Percentiles rank a stretch among this genome's conserved stretches.
Evolutionary conservation across 139 green algal genomes (phyloP).

Genomic region (Chlamydomonas applanata): DNA sequence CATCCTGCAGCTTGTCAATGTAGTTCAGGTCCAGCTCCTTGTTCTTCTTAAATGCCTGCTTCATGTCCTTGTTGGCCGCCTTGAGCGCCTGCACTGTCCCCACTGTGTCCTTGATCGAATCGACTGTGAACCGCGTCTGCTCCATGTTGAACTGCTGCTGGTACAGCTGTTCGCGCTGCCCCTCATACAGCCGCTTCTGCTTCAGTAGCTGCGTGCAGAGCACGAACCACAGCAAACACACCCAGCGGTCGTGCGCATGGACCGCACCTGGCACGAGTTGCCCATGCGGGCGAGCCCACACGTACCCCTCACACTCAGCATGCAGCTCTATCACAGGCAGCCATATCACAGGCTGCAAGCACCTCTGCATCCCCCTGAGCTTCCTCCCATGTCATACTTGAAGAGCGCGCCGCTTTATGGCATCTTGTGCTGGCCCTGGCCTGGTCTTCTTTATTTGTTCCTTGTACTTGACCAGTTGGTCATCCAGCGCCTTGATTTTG

Average conservation of each 20-base stretch:
- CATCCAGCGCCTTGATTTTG: conserved; percentile 94
- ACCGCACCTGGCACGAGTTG: too few species aligned
- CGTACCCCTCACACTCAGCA: too few species aligned
- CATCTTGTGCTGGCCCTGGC: conserved; percentile 87
- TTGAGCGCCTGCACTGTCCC: conserved; percentile 62
- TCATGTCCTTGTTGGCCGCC: conserved; percentile 84
- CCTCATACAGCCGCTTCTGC: conserved; percentile 94
- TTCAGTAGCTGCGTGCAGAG: conserved; percentile 81
- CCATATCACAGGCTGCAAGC: not conserved
- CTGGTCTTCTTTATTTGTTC: conserved; percentile 84
- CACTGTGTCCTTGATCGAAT: conserved; percentile 64
- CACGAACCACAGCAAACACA: too few species aligned
- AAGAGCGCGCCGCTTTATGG: conserved; percentile 85
- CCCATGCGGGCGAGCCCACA: too few species aligned
- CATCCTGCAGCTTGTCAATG: conserved; percentile 94
- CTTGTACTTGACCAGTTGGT: conserved; percentile 83
- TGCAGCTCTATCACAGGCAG: too few species aligned
- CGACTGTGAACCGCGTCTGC: conserved; percentile 73
- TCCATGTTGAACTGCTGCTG: conserved; percentile 97
- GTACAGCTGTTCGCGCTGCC: conserved; percentile 92
- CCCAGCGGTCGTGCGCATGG: too few species aligned
- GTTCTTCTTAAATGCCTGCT: conserved; percentile 75
- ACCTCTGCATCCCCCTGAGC: not conserved
- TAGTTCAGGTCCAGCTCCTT: conserved; percentile 93
- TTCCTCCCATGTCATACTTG: conserved; percentile 31